Conservation (phyloP, 2,329 filamentous ascomycete species). For the Hypoxylon sp. region DNA sequence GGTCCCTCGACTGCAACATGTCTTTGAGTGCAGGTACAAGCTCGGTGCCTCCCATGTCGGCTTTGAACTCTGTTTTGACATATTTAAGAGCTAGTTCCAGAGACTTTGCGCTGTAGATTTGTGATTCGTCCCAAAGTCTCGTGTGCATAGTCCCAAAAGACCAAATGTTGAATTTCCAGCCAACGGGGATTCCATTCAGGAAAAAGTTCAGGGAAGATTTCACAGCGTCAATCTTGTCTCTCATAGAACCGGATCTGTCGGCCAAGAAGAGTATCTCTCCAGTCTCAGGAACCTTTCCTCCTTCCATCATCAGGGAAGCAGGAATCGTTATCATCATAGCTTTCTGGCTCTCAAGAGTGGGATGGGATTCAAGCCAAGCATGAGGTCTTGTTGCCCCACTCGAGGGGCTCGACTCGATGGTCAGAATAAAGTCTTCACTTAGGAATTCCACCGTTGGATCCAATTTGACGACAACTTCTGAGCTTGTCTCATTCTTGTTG, state of each 20-base stretch:
- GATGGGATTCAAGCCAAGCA: conserved; percentile 41
- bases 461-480: conserved; percentile 18
- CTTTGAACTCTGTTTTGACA: conserved; percentile 47
- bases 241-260: conserved; percentile 52
- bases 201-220: conserved; percentile 62
- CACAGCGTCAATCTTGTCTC: conserved; percentile 55
- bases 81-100: conserved; percentile 51
- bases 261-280: conserved; percentile 31
- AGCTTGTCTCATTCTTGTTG: neutral
- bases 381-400: conserved; percentile 23
- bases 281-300: neutral
- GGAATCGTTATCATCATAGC: conserved; percentile 43
- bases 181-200: conserved; percentile 61
- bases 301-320: conserved; percentile 22
- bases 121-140: conserved; percentile 23
- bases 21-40: conserved; percentile 57
- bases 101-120: conserved; percentile 47
- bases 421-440: conserved; percentile 41
- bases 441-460: conserved; percentile 21
- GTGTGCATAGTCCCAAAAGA: conserved; percentile 56
- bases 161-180: conserved; percentile 55
- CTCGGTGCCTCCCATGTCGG: conserved; percentile 62
- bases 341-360: conserved; percentile 34
- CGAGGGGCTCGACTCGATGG: conserved; percentile 28
- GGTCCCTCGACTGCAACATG: conserved; percentile 51